A percentile compares a stretch with the other conserved stretches of the same genome.
Evolutionary conservation across 139 green algal species (phyloP).

Genomic region (Picochlorum sp.): DNA sequence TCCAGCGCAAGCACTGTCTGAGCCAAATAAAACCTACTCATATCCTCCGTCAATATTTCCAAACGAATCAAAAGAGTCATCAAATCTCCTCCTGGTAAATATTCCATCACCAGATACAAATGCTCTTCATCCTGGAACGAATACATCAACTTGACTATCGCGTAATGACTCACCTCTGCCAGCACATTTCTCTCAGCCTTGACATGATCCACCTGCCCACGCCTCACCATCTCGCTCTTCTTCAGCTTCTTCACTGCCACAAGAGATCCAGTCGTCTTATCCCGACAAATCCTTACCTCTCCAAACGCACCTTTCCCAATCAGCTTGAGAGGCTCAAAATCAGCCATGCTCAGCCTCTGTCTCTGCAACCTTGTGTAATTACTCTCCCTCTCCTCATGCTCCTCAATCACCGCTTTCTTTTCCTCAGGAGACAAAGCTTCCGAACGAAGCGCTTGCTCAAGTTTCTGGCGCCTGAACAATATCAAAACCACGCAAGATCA

Average conservation of each 20-base stretch:
- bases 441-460: constrained; percentile 61
- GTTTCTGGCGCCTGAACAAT: constrained; percentile 44
- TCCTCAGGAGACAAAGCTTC: constrained; percentile 49
- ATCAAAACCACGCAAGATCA: background rate
- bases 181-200: constrained; percentile 91
- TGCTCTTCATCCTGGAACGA: constrained; percentile 91
- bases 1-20: constrained; percentile 75
- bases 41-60: constrained; percentile 83
- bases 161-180: constrained; percentile 72
- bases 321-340: constrained; percentile 94
- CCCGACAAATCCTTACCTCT: constrained; percentile 81
- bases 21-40: constrained; percentile 28
- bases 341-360: constrained; percentile 66
- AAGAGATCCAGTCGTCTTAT: constrained; percentile 71
- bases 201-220: constrained; percentile 93
- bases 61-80: constrained; percentile 98
- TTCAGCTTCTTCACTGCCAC: constrained; percentile 97
- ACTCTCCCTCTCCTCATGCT: constrained; percentile 62
- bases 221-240: constrained; percentile 91
- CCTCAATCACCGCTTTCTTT: constrained; percentile 33
- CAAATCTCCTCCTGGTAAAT: constrained; percentile 91
- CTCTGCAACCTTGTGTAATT: constrained; percentile 79
- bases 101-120: constrained; percentile 99
- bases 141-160: constrained; percentile 89
- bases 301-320: constrained; percentile 95